These are phyloP conservation scores for Sporothrix luriei DNA, from an alignment of 2,329 filamentous ascomycete species.

Conservation along the genomic window DNA sequence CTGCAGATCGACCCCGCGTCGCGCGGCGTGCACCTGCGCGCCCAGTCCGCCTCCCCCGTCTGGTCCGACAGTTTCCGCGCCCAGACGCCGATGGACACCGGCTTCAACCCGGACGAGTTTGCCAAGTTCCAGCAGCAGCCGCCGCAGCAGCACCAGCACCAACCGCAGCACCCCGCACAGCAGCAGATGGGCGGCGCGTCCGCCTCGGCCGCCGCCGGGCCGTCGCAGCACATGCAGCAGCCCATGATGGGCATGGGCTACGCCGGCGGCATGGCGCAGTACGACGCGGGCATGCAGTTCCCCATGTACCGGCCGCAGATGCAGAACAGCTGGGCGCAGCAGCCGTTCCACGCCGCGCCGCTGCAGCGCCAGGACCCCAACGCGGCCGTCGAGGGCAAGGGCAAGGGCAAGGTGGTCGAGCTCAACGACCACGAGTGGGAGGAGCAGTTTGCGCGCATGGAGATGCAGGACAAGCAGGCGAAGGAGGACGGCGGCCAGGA, in stretches of 20 bases:
- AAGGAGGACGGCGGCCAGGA: slow-evolving; percentile 82
- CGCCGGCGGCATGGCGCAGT: slow-evolving; percentile 27
- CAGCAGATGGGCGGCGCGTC: slow-evolving; percentile 44
- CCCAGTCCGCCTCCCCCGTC: slow-evolving; percentile 57
- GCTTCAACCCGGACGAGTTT: slow-evolving; percentile 80
- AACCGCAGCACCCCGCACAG: slow-evolving; percentile 24
- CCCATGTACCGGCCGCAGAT: slow-evolving; percentile 53
- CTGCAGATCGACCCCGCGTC: slow-evolving; percentile 50
- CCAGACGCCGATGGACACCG: slow-evolving; percentile 71
- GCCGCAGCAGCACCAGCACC: slow-evolving; percentile 44
- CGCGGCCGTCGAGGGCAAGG: slow-evolving; percentile 51
- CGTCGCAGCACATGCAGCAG: slow-evolving; percentile 50
- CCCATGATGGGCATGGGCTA: slow-evolving; percentile 58
- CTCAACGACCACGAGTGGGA: slow-evolving; percentile 95
- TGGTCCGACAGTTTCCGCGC: slow-evolving; percentile 58
- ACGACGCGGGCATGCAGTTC: slow-evolving; percentile 49
- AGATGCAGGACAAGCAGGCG: slow-evolving; percentile 61
- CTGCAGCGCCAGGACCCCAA: slow-evolving; percentile 50
- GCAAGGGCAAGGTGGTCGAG: slow-evolving; percentile 87
- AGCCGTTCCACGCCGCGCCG: slow-evolving; percentile 43
- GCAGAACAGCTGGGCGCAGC: slow-evolving; percentile 48
- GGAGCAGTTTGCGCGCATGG: slow-evolving; percentile 89
- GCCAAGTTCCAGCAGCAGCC: slow-evolving; percentile 79
- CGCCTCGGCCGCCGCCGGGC: slow-evolving; percentile 60
- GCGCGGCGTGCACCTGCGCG: slow-evolving; percentile 57